phyloP scores from a whole-genome alignment of 139 green algal species.

The Chlamydomonas applanata region DNA sequence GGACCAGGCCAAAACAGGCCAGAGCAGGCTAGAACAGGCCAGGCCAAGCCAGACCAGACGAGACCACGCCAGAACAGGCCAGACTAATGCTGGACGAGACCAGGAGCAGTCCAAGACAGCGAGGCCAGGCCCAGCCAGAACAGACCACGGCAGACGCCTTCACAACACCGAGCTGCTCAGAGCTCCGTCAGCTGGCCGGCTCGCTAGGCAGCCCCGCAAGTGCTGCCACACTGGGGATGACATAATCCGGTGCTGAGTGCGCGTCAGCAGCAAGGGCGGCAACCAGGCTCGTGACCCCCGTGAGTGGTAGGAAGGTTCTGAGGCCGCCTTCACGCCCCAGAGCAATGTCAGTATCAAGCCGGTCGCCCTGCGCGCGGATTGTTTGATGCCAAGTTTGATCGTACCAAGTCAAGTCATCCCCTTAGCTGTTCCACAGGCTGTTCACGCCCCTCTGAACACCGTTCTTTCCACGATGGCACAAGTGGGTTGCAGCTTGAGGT shows the following conservation, averaged over 20 bases:
- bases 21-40: not conserved
- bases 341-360: conserved; percentile 70
- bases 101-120: too few species aligned
- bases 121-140: too few species aligned
- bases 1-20: not conserved
- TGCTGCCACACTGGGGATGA: conserved; percentile 36
- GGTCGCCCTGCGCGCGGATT: conserved; percentile 37
- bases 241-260: conserved; percentile 27
- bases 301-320: conserved; percentile 53
- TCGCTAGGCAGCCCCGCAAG: conserved; percentile 36
- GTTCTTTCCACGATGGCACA: too few species aligned
- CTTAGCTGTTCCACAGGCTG: not conserved
- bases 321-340: conserved; percentile 53
- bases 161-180: too few species aligned
- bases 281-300: conserved; percentile 33
- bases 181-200: not conserved
- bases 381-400: not conserved
- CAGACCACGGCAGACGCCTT: too few species aligned
- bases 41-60: too few species aligned
- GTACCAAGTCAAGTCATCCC: not conserved
- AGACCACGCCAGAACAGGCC: too few species aligned
- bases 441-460: too few species aligned
- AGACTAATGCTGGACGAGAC: too few species aligned
- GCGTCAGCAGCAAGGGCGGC: not conserved
- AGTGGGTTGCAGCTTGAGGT: too few species aligned